Conservation (phyloP, 768 basidiomycete species). For the Boletellus emodensis region DNA sequence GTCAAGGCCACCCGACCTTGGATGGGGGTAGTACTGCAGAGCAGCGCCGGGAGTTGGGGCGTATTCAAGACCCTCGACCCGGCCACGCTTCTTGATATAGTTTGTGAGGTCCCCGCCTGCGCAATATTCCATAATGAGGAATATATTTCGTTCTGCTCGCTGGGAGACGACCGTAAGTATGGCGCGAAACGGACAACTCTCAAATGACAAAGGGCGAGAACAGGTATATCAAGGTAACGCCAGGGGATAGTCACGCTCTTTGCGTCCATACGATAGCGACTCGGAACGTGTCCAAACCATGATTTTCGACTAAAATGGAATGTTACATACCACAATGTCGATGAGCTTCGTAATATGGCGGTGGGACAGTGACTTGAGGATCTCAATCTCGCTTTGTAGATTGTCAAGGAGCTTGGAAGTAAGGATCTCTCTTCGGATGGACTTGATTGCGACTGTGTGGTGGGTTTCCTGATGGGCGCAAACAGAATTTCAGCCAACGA, state of each 20-base stretch:
- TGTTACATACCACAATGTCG: conserved; percentile 76
- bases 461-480: conserved; percentile 58
- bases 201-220: background rate
- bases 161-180: conserved; percentile 26
- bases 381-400: conserved; percentile 96
- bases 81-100: conserved; percentile 97
- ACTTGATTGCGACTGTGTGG: conserved; percentile 87
- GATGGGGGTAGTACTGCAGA: conserved; percentile 87
- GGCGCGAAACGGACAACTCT: background rate
- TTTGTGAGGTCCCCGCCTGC: conserved; percentile 93
- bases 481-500: background rate
- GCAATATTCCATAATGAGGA: conserved; percentile 97
- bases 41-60: conserved; percentile 63
- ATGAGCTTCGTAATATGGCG: conserved; percentile 89
- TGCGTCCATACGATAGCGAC: background rate
- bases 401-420: conserved; percentile 94
- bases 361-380: conserved; percentile 90
- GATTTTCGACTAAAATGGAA: background rate
- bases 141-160: conserved; percentile 77
- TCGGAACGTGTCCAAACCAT: background rate
- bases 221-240: background rate
- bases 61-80: conserved; percentile 85
- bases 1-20: conserved; percentile 83
- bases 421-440: conserved; percentile 82
- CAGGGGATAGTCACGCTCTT: background rate